Conservation (phyloP, 371 early-diverging fungal genomes). For the Mucor irregularis region DNA sequence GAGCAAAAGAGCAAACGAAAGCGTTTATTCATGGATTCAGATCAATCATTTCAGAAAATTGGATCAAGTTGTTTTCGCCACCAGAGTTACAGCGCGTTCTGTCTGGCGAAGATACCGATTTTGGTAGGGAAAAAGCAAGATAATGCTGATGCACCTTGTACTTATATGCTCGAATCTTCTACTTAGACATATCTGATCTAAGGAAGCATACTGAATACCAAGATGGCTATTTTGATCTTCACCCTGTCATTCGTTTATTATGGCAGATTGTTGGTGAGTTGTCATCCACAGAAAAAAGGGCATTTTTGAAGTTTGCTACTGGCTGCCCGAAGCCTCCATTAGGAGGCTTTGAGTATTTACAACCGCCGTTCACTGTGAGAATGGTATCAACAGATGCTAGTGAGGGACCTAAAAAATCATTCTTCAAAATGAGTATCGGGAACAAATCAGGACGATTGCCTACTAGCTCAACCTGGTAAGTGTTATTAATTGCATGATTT, state of each 20-base stretch:
- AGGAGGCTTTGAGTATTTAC: constrained; percentile 81
- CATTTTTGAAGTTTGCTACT: constrained; percentile 86
- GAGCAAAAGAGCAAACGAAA: constrained; percentile 76
- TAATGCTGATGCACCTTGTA: no score
- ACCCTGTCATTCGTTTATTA: constrained; percentile 73
- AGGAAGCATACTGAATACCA: constrained; percentile 83
- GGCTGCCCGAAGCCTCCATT: constrained; percentile 87
- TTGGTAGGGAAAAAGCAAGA: constrained; percentile 53
- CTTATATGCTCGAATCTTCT: no score
- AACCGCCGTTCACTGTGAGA: constrained; percentile 73
- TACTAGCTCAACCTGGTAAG: constrained; percentile 54
- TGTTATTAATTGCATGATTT: background rate
- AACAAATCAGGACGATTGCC: constrained; percentile 53
- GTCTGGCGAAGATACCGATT: constrained; percentile 74
- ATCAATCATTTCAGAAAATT: constrained; percentile 61
- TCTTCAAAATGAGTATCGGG: constrained; percentile 41
- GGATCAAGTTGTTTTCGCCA: constrained; percentile 76
- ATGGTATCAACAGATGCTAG: constrained; percentile 40
- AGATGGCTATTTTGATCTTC: constrained; percentile 77
- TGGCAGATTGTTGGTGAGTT: constrained; percentile 80
- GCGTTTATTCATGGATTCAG: constrained; percentile 80
- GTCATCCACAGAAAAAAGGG: constrained; percentile 63
- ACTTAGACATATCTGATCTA: constrained; percentile 75
- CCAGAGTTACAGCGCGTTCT: constrained; percentile 82
- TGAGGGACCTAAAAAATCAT: constrained; percentile 32